These are phyloP conservation scores for Odonthalia washingtoniensis DNA, from an alignment of 31 red algal genomes.

Conservation along the genomic window DNA sequence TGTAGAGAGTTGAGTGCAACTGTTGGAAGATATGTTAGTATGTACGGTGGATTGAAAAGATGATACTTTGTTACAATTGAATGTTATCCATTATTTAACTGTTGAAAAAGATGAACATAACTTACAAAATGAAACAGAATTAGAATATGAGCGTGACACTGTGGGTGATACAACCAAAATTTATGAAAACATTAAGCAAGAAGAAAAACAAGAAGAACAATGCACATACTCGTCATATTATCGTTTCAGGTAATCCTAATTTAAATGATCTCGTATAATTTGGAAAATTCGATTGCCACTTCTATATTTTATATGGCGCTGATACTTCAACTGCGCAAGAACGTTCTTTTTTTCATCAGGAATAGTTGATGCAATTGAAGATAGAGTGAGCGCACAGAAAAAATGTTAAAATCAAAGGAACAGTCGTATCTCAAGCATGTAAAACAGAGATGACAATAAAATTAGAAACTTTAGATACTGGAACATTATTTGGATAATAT, in stretches of 20 bases:
- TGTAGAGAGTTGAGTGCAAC: too few relatives aligned
- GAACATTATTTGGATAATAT: constrained; percentile 75
- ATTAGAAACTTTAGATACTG: constrained; percentile 79
- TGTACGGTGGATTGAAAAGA: too few relatives aligned
- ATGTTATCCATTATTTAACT: too few relatives aligned
- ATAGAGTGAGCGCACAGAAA: constrained; percentile 33
- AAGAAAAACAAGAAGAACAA: too few relatives aligned
- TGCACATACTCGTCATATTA: constrained; percentile 53
- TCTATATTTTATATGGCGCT: not conserved
- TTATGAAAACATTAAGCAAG: too few relatives aligned
- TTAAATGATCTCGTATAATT: constrained; percentile 9
- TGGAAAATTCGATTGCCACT: not conserved
- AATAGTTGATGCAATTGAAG: constrained; percentile 3
- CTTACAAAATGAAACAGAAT: too few relatives aligned
- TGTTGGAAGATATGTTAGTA: too few relatives aligned
- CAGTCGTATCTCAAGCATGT: constrained; percentile 61
- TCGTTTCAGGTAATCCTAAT: constrained; percentile 43
- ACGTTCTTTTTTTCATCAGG: constrained; percentile 15
- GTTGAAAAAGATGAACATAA: too few relatives aligned
- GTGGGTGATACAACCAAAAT: too few relatives aligned
- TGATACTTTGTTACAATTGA: too few relatives aligned
- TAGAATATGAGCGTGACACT: too few relatives aligned
- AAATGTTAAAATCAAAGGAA: constrained; percentile 76
- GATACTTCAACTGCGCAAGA: constrained; percentile 14
- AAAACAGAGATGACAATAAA: constrained; percentile 57